Percentiles rank a stretch among this genome's conserved stretches.
Conservation (phyloP, 345 rosid genomes). For the Ailanthus altissimus region DNA sequence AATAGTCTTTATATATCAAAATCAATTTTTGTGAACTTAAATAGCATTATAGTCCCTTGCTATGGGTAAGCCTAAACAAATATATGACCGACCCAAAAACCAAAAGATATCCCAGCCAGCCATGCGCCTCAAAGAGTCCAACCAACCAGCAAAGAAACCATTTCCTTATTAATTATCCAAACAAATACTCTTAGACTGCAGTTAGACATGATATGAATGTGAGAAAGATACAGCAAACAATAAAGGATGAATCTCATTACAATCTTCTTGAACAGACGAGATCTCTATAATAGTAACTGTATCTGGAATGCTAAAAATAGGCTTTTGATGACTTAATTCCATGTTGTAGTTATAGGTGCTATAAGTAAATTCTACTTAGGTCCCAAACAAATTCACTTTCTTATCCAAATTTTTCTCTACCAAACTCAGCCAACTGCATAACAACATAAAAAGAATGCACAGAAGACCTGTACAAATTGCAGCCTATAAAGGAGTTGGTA, state of each 20-base stretch:
- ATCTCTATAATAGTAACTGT: not conserved
- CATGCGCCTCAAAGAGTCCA: not conserved
- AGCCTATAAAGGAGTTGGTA: not conserved
- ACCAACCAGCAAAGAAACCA: not conserved
- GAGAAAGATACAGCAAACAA: not conserved
- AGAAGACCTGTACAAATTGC: not conserved
- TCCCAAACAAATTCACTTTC: not conserved
- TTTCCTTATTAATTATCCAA: not conserved
- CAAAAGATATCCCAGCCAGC: not conserved
- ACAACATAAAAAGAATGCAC: not conserved
- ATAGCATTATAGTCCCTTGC: not conserved
- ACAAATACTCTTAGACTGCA: not conserved
- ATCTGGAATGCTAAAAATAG: slow-evolving; percentile 1
- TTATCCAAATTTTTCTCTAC: not conserved
- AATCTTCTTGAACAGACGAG: not conserved
- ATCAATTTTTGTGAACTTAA: not conserved
- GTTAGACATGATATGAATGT: not conserved
- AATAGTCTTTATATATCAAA: not conserved
- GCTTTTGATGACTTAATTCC: not conserved
- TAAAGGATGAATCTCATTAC: not conserved
- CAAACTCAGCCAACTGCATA: not conserved
- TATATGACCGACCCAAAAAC: not conserved
- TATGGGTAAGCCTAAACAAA: not conserved
- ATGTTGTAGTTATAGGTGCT: not conserved
- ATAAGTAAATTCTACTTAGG: not conserved